These are phyloP conservation scores for Leptographium wingfieldii DNA, from an alignment of 2,329 filamentous ascomycete genomes.

Conservation along the genomic window DNA sequence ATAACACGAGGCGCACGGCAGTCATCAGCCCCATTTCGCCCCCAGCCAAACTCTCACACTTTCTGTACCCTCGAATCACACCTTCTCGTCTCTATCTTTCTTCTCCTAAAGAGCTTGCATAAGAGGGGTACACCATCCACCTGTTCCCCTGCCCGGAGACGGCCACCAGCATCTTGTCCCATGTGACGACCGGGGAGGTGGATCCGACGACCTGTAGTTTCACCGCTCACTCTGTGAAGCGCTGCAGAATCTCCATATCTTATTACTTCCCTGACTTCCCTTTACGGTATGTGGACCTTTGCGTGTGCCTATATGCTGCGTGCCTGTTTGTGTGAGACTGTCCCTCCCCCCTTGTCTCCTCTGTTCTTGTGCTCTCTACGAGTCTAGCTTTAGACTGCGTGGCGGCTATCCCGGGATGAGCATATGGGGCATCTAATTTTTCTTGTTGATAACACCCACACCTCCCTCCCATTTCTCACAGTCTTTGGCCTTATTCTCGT, in stretches of 20 bases:
- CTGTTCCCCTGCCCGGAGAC: constrained; percentile 5
- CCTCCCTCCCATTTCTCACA: not conserved
- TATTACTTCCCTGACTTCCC: not conserved
- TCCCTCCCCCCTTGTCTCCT: not conserved
- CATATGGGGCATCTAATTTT: not conserved
- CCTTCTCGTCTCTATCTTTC: not conserved
- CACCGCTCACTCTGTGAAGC: constrained; percentile 7
- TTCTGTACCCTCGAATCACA: not conserved
- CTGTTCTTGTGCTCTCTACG: constrained; percentile 6
- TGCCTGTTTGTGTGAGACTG: not conserved
- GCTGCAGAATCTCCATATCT: not conserved
- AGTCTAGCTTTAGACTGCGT: constrained; percentile 6
- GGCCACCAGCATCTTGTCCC: constrained; percentile 16
- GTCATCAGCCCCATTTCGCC: not conserved
- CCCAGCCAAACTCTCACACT: not conserved
- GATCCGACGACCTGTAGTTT: constrained; percentile 21
- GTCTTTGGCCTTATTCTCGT: not conserved
- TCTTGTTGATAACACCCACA: not conserved
- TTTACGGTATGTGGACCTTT: not conserved
- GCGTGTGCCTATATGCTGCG: not conserved
- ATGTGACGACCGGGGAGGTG: constrained; percentile 24
- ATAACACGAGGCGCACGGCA: not conserved
- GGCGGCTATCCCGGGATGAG: constrained; percentile 1
- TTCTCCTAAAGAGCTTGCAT: constrained; percentile 10
- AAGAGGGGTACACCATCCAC: not conserved